A percentile compares a stretch with the other conserved stretches of the same genome.
phyloP scores from a whole-genome alignment of 345 rosid genomes.

The Balakata baccata region DNA sequence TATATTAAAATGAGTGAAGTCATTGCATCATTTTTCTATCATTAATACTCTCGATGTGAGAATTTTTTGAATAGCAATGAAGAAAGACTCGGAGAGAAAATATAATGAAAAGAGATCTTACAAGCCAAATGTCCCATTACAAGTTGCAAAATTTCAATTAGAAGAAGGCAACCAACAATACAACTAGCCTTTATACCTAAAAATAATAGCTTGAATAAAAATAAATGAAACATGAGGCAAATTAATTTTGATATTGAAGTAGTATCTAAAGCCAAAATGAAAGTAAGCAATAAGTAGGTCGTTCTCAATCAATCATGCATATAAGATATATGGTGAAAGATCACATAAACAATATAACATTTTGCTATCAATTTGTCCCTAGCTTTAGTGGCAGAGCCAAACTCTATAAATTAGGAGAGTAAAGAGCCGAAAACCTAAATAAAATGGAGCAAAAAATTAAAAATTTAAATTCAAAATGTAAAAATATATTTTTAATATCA shows the following conservation, averaged over 20 bases:
- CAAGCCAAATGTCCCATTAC: conserved; percentile 1
- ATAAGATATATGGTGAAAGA: conserved; percentile 16
- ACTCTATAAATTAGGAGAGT: no score
- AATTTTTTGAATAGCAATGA: no score
- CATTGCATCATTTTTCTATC: no score
- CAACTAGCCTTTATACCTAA: neutral
- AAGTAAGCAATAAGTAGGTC: conserved; percentile 12
- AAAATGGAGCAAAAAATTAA: no score
- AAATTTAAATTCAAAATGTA: no score
- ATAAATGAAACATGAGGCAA: neutral
- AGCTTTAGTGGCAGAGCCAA: no score
- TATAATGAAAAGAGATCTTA: neutral
- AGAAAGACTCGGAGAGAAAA: no score
- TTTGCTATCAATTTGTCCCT: conserved; percentile 9
- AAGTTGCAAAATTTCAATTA: conserved; percentile 6
- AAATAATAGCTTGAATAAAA: neutral
- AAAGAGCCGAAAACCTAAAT: no score
- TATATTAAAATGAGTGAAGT: no score
- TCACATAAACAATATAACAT: conserved; percentile 11
- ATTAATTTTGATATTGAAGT: conserved; percentile 9
- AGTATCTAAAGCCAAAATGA: conserved; percentile 11
- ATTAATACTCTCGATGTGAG: no score
- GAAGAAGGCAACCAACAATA: neutral
- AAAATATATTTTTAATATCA: no score
- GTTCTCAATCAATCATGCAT: conserved; percentile 6